A percentile compares a stretch with the other conserved stretches of the same genome.
Evolutionary conservation across 176 grass and related monocot species (phyloP).

Genomic region (sorghum (Sorghum bicolor)): Sorghum_bicolor_NCBIv3 NC_012872.2:70721501-70722000

Average conservation of each 20-base stretch:
- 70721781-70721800: conserved; percentile 32
- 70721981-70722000: conserved; percentile 7
- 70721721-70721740: conserved; percentile 42
- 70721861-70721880: not conserved
- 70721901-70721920: not conserved
- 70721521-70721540: not conserved
- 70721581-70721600: conserved; percentile 44
- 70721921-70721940: not conserved
- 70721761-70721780: not conserved
- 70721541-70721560: not conserved
- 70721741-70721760: conserved; percentile 20
- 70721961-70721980: not conserved
- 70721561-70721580: conserved; percentile 20
- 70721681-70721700: not conserved
- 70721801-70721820: conserved; percentile 46
- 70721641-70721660: conserved; percentile 28
- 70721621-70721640: conserved; percentile 43
- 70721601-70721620: conserved; percentile 48
- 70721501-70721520: not conserved
- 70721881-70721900: not conserved
- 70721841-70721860: conserved; percentile 19
- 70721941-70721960: conserved; percentile 26
- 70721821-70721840: conserved; percentile 46
- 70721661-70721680: not conserved
- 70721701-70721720: conserved; percentile 23